These are phyloP conservation scores for Chaetothyriales sp. DNA, from an alignment of 2,329 filamentous ascomycete genomes.

Conservation along the genomic window DNA sequence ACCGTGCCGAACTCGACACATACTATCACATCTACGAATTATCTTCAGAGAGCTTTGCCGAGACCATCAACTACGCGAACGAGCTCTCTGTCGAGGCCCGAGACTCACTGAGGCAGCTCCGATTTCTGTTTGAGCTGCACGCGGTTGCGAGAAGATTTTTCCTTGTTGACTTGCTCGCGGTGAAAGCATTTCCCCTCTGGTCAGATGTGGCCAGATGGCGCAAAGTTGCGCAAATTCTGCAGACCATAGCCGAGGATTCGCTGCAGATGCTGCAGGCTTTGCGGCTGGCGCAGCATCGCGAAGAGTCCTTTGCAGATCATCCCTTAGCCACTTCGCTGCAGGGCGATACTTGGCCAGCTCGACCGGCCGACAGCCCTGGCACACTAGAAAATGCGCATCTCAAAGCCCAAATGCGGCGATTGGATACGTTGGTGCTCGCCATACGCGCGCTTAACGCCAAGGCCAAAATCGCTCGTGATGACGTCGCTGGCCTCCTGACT, in stretches of 20 bases:
- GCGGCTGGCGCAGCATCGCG: not conserved
- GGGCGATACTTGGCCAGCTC: not conserved
- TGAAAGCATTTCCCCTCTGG: constrained; percentile 52
- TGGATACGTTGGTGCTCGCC: constrained; percentile 76
- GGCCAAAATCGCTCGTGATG: constrained; percentile 78
- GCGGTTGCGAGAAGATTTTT: constrained; percentile 72
- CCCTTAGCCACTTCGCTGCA: not conserved
- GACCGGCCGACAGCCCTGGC: not conserved
- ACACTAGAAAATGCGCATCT: constrained; percentile 66
- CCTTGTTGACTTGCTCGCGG: constrained; percentile 73
- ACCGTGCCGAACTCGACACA: constrained; percentile 72
- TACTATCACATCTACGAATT: constrained; percentile 86
- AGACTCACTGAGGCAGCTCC: constrained; percentile 66
- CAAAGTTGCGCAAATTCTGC: constrained; percentile 63
- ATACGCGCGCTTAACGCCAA: constrained; percentile 90
- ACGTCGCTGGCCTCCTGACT: constrained; percentile 59
- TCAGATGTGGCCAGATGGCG: constrained; percentile 15
- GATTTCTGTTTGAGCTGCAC: constrained; percentile 66
- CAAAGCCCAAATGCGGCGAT: constrained; percentile 73
- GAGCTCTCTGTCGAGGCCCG: constrained; percentile 59
- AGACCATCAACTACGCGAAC: constrained; percentile 52
- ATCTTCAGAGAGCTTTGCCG: constrained; percentile 56
- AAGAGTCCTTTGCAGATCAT: not conserved
- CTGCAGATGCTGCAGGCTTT: constrained; percentile 6
- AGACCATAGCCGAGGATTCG: constrained; percentile 48